Evolutionary conservation across 2,329 filamentous ascomycete genomes (phyloP), one percentile per base, ranked within the genome.

Genomic region (Fusarium annulatum): DNA sequence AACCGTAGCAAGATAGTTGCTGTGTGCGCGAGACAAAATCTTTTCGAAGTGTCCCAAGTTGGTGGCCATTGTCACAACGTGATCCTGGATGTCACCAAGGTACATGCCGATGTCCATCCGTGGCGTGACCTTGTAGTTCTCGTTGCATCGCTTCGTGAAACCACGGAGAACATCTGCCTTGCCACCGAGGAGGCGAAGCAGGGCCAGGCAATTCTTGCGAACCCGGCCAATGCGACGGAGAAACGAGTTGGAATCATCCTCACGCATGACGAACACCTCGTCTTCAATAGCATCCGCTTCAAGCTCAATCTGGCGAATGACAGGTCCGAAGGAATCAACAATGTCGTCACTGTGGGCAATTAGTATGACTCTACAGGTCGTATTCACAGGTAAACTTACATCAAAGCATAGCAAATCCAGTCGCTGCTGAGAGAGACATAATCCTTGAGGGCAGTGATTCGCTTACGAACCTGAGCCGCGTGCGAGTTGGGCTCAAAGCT

Each of bases 21-120:
- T 94, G 85, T 99, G 96, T 5, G 94, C 93, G 28, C 96, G 93
- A 34, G 93, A 95, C 56, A 99, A 88, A 88, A 99, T 98, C 87
- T 98, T 98, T 82, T 99, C 96, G 77, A 97, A 98, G 81, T 99
- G 96, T 2, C 91, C 91, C 77, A 99, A 84, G 83, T 97, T 99
- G 76, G 94, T 96, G 89, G 97, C 97, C 96, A 98, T 98, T 51
- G 96, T 99, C 67, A 99, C 94, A 60, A 99, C 96, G 88, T 99
- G 96, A 84, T 99, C 96, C 83, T 99, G 96, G 73, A 99, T 98
- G 84, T 99, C 96, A 79, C 94, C 94, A 41, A 99, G 89, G 80
- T 99, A 99, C 78, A 99, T 90, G 28, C 95, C 96, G 74, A 99
- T 97, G 80, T 99, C 96, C 85, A 96, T 96, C 53, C 95, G 93